Evolutionary conservation across 169 alveolate species (phyloP).

Genomic region (Plasmodium gallinaceum): DNA sequence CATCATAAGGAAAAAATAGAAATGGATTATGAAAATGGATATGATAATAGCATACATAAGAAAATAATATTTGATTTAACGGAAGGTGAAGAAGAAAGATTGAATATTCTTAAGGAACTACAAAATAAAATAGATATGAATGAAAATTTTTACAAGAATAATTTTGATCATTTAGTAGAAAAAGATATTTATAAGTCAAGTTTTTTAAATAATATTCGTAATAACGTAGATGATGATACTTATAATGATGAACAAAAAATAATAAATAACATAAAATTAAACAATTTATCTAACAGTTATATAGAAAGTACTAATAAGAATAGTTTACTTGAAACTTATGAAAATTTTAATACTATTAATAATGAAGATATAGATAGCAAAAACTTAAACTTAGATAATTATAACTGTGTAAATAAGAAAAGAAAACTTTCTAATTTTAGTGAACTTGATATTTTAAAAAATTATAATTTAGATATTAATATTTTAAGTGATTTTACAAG

Average conservation of each 20-base stretch:
- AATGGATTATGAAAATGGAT: conserved; percentile 1
- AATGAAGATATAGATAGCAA: background rate
- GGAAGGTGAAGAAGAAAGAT: background rate
- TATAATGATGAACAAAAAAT: background rate
- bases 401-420: conserved; percentile 20
- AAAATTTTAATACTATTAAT: background rate
- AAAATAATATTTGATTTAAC: conserved; percentile 43
- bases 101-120: background rate
- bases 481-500: conserved; percentile 30
- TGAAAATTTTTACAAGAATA: background rate
- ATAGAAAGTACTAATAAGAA: background rate
- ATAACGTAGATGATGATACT: background rate
- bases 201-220: background rate
- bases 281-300: background rate
- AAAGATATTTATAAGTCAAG: background rate
- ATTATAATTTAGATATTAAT: conserved; percentile 37
- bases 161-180: background rate
- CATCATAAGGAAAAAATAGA: background rate
- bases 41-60: background rate
- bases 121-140: background rate
- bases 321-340: background rate
- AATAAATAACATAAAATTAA: background rate
- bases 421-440: conserved; percentile 22
- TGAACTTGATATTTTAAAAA: conserved; percentile 19
- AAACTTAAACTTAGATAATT: background rate